phyloP scores from a whole-genome alignment of 371 early-diverging fungal species.

The Mucor sp. region DNA sequence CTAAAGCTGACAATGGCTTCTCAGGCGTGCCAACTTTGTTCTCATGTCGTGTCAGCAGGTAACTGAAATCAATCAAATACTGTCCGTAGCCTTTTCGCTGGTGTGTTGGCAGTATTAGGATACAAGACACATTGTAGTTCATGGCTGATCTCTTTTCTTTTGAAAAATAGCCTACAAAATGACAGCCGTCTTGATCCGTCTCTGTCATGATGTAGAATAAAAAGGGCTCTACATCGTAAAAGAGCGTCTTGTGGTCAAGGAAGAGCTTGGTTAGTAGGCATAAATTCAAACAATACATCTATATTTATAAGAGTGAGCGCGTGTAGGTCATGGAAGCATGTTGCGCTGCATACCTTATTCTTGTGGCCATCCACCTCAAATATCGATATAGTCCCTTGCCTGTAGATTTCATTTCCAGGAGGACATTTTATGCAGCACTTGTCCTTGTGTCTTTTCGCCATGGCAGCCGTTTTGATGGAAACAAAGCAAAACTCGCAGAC shows the following conservation, averaged over 20 bases:
- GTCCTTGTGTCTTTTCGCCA: conserved; percentile 61
- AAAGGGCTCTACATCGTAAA: conserved; percentile 99
- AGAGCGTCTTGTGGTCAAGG: conserved; percentile 98
- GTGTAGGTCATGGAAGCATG: not conserved
- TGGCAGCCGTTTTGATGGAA: conserved; percentile 80
- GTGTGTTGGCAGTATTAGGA: conserved; percentile 89
- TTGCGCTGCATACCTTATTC: conserved; percentile 52
- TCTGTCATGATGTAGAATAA: conserved; percentile 94
- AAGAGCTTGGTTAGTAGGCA: conserved; percentile 97
- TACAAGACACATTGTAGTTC: conserved; percentile 97
- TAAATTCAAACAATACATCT: conserved; percentile 96
- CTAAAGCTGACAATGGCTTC: conserved; percentile 95
- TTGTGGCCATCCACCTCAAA: conserved; percentile 95
- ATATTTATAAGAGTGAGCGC: no score
- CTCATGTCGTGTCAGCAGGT: conserved; percentile 85
- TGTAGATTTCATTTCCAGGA: conserved; percentile 93
- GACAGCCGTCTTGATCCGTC: conserved; percentile 76
- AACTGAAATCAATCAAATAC: conserved; percentile 94
- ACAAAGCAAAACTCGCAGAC: conserved; percentile 97
- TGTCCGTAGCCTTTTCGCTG: conserved; percentile 98
- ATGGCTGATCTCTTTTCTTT: conserved; percentile 92
- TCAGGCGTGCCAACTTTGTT: conserved; percentile 90
- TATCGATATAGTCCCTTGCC: conserved; percentile 76
- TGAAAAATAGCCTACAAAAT: conserved; percentile 97
- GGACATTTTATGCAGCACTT: conserved; percentile 5